Evolutionary conservation across 1,284 basidiomycete species (phyloP).

Genomic region (Ustanciosporium gigantosporum): DNA sequence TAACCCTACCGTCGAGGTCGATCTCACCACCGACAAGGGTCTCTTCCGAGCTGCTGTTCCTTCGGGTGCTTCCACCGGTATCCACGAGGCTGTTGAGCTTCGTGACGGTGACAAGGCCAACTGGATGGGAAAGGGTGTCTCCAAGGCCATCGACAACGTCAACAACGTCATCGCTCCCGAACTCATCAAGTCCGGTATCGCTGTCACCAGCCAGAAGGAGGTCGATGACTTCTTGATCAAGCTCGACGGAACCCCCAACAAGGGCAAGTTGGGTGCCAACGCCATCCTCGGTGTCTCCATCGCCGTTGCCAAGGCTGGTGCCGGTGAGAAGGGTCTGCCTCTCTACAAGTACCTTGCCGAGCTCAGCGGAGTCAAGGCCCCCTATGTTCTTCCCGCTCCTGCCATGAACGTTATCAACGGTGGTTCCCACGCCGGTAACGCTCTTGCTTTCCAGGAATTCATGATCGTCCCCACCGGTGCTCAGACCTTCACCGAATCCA

Average conservation of each 20-base stretch:
- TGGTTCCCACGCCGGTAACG: slow-evolving; percentile 98
- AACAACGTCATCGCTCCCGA: slow-evolving; percentile 88
- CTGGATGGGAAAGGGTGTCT: slow-evolving; percentile 89
- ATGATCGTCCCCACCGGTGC: slow-evolving; percentile 99
- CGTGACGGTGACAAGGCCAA: slow-evolving; percentile 90
- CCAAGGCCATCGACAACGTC: slow-evolving; percentile 92
- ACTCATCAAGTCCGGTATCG: slow-evolving; percentile 82
- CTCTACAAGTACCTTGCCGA: slow-evolving; percentile 96
- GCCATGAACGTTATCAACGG: slow-evolving; percentile 99
- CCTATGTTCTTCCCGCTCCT: slow-evolving; percentile 71
- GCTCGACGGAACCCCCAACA: slow-evolving; percentile 95
- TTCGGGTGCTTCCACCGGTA: slow-evolving; percentile 96
- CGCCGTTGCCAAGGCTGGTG: slow-evolving; percentile 90
- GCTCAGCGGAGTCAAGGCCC: slow-evolving; percentile 89
- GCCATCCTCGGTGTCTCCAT: slow-evolving; percentile 99
- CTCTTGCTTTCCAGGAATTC: slow-evolving; percentile 84
- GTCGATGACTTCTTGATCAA: slow-evolving; percentile 99
- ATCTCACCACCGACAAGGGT: slow-evolving; percentile 65
- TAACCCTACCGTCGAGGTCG: slow-evolving; percentile 61
- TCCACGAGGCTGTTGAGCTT: slow-evolving; percentile 98
- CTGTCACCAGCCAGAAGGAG: slow-evolving; percentile 90
- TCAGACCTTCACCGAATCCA: slow-evolving; percentile 92
- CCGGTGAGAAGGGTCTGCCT: slow-evolving; percentile 72
- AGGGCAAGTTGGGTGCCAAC: slow-evolving; percentile 98
- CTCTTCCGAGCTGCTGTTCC: slow-evolving; percentile 94